Evolutionary conservation across 257 asterid genomes (phyloP), one percentile per base, ranked within the genome.

Genomic region (Solanum peruvianum): DNA sequence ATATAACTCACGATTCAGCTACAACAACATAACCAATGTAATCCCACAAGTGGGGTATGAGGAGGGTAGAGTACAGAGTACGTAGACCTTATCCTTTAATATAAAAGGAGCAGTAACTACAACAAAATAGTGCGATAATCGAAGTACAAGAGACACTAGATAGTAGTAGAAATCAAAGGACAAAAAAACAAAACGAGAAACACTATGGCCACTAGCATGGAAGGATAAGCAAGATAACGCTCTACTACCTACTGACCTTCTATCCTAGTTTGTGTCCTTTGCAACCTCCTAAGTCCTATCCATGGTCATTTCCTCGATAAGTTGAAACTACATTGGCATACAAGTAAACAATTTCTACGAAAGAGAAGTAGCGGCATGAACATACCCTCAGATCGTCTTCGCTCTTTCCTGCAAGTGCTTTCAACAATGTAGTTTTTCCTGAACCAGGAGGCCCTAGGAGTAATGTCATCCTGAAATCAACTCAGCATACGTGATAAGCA

Each of bases 361-460:
- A 41, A 64, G 78, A 85, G 29, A 29, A 45, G 14, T 27, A 42
- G n/a, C 7, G 35, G 16, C 64, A 85, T 42, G 69, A 64, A 67
- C 90, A 4, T 84, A 94, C 99, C 92, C 91, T 93, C 90, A 95
- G 90, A 91, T 95, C 94, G 76, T 95, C 93, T 71, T 96, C 98
- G 6, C 92, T 86, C 84, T 93, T 95, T 87, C 97, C 99, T n/a
- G 99, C 93, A 66, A 96, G 87, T 45, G 98, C 95, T 88, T 93
- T 93, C 11, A 96, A 89, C 86, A 96, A 73, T 33, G 98, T 95
- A 21, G 99, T 94, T 89, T 96, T 96, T 33, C 99, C 99, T 8
- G 99, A 93, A 88, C 97, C 96, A 41, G 99, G 99, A 72, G 99
- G 99, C 18, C 99, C 99, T 11, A 96, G 93, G 58, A 96, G 97